Percentiles rank a stretch among this genome's conserved stretches.
Conservation (phyloP, 208 protist genomes). For the Trypanosoma lewisi region DNA sequence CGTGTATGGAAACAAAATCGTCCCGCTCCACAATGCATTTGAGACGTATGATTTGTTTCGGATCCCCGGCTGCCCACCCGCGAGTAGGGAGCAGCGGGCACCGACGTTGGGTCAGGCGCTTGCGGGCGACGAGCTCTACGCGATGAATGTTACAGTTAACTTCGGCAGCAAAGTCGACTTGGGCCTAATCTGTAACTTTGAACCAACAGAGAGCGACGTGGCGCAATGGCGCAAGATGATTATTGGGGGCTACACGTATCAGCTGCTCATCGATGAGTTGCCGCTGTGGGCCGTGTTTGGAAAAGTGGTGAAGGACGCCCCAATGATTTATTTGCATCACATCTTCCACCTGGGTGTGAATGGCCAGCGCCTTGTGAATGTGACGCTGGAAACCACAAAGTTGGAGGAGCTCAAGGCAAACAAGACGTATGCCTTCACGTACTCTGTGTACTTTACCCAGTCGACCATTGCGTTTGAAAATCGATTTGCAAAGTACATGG, state of each 20-base stretch:
- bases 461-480: slow-evolving; percentile 73
- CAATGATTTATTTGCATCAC: slow-evolving; percentile 88
- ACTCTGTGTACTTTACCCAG: slow-evolving; percentile 67
- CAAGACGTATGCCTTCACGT: slow-evolving; percentile 80
- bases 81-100: slow-evolving; percentile 15
- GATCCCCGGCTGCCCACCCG: slow-evolving; percentile 71
- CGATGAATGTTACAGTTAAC: slow-evolving; percentile 42
- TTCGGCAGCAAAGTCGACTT: slow-evolving; percentile 33
- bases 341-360: slow-evolving; percentile 76
- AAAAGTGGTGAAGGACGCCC: slow-evolving; percentile 3
- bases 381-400: slow-evolving; percentile 49
- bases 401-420: slow-evolving; percentile 18
- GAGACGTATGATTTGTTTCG: slow-evolving; percentile 93
- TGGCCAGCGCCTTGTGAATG: slow-evolving; percentile 57
- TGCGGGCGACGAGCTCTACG: slow-evolving; percentile 54
- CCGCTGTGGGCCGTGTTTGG: slow-evolving; percentile 53
- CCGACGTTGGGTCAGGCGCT: slow-evolving; percentile 82
- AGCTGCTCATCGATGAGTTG: slow-evolving; percentile 61
- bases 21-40: slow-evolving; percentile 92
- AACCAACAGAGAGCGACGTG: slow-evolving; percentile 12
- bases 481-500: slow-evolving; percentile 88
- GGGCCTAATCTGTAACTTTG: slow-evolving; percentile 41
- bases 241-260: slow-evolving; percentile 41
- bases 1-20: slow-evolving; percentile 93
- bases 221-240: slow-evolving; percentile 29